phyloP scores from a whole-genome alignment of 352 stramenopile genomes.

The Lagenidium giganteum region DNA sequence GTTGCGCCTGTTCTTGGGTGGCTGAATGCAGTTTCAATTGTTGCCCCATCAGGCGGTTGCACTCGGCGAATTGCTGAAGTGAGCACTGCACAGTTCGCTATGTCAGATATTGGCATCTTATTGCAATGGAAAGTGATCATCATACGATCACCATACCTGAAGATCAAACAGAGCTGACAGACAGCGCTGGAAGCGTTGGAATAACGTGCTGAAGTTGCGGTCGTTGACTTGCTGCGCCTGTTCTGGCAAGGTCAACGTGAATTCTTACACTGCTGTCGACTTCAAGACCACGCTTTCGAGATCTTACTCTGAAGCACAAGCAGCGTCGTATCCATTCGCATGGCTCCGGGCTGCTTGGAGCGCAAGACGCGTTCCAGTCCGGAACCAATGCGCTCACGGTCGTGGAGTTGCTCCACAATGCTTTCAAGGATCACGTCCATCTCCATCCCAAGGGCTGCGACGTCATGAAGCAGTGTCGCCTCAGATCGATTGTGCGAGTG shows the following conservation, averaged over 20 bases:
- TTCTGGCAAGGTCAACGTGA: conserved; percentile 1
- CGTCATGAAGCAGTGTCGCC: conserved; percentile 21
- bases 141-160: conserved; percentile 3
- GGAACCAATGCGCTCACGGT: conserved; percentile 16
- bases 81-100: too few relatives aligned
- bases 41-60: too few relatives aligned
- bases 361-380: neutral
- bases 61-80: too few relatives aligned
- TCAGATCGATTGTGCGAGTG: conserved; percentile 14
- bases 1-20: too few relatives aligned
- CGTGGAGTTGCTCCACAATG: conserved; percentile 28
- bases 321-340: conserved; percentile 18
- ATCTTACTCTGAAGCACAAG: conserved; percentile 27
- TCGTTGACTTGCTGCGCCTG: neutral
- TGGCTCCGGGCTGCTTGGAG: neutral
- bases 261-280: too few relatives aligned
- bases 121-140: too few relatives aligned
- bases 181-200: conserved; percentile 14
- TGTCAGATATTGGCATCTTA: neutral
- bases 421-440: conserved; percentile 28
- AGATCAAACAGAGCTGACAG: conserved; percentile 18
- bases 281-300: too few relatives aligned
- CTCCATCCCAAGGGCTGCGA: conserved; percentile 21
- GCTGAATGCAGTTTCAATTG: too few relatives aligned
- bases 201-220: conserved; percentile 7